Base-by-base conservation (phyloP, 78 protist species). In the Pigoraptor vietnamica region DNA sequence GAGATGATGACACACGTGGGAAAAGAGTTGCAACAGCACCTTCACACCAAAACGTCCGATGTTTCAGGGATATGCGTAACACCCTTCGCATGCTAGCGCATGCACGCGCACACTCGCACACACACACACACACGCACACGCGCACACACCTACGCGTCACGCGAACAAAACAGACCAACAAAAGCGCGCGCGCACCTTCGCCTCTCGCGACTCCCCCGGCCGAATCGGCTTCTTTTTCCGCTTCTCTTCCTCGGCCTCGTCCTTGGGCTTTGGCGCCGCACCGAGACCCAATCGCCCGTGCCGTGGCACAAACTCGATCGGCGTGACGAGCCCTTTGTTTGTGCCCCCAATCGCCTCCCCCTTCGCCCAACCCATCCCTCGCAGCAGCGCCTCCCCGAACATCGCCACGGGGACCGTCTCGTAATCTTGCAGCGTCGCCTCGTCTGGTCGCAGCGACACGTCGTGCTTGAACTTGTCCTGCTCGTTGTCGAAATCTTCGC, bases 341-440 rank as follows among this genome's bases (percentile, higher is more conserved):
- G 92, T 83, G 0, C 82, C 79, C 25, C 96, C 96, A n/a, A 95
- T 93, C 25, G 92, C 92, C 87, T 93, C 88, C 25, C 95, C 96
- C 35, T 94, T 92, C 39, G 29, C n/a, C 96, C 96, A 95, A 9
- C 96, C 96, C 95, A 93, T 93, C 23, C 96, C 96, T 24, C 94
- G 90, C 81, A 95, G 38, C 94, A 95, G 89, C 55, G 96, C 96
- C 56, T 56, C 90, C n/a, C 96, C 96, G 35, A 95, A 91, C 0
- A 83, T 33, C 34, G 40, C 93, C 32, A 95, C 89, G 24, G 96
- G 96, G 40, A 93, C 92, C 19, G 87, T 91, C 1, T 91, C 89
- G 40, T 95, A 95, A 39, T 95, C 95, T 0, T 90, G 91, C 36
- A 89, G 81, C 39, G 86, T 40, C 29, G 93, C 37, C 86, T 91